These are phyloP conservation scores for Myotisia sp. DNA, from an alignment of 2,329 filamentous ascomycete species.

Conservation along the genomic window DNA sequence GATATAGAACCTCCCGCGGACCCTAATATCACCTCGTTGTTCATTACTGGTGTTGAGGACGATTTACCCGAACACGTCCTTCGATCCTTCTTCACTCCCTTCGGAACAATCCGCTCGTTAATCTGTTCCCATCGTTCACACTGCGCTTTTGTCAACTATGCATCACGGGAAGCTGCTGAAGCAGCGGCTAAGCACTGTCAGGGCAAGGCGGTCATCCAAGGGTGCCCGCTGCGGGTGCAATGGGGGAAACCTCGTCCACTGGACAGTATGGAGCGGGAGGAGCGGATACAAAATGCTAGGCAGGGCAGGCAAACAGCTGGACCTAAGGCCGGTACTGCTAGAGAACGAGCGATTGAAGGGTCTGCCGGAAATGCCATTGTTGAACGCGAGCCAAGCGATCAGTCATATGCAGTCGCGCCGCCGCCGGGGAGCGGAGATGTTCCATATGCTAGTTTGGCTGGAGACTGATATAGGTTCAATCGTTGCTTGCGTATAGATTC, in stretches of 20 bases:
- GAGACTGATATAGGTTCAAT: slow-evolving; percentile 57
- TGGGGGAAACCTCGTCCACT: slow-evolving; percentile 90
- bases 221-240: slow-evolving; percentile 74
- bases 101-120: slow-evolving; percentile 80
- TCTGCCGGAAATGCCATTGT: slow-evolving; percentile 20
- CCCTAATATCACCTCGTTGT: slow-evolving; percentile 76
- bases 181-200: slow-evolving; percentile 71
- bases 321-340: slow-evolving; percentile 22
- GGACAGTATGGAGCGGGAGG: slow-evolving; percentile 78
- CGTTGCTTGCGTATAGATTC: slow-evolving; percentile 17
- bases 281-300: slow-evolving; percentile 64
- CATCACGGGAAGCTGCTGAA: slow-evolving; percentile 71
- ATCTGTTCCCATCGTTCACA: slow-evolving; percentile 96
- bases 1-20: slow-evolving; percentile 80
- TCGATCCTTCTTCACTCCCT: slow-evolving; percentile 74
- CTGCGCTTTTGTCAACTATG: slow-evolving; percentile 92
- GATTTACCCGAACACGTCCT: slow-evolving; percentile 87
- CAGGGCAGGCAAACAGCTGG: slow-evolving; percentile 54
- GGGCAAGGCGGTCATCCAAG: slow-evolving; percentile 76
- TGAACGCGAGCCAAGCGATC: slow-evolving; percentile 26
- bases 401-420: slow-evolving; percentile 46
- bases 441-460: slow-evolving; percentile 72
- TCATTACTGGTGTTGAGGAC: slow-evolving; percentile 89
- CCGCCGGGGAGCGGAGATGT: slow-evolving; percentile 67
- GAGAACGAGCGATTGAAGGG: slow-evolving; percentile 12